phyloP scores from a whole-genome alignment of 129 eudicot species.

The Lonicera japonica region DNA sequence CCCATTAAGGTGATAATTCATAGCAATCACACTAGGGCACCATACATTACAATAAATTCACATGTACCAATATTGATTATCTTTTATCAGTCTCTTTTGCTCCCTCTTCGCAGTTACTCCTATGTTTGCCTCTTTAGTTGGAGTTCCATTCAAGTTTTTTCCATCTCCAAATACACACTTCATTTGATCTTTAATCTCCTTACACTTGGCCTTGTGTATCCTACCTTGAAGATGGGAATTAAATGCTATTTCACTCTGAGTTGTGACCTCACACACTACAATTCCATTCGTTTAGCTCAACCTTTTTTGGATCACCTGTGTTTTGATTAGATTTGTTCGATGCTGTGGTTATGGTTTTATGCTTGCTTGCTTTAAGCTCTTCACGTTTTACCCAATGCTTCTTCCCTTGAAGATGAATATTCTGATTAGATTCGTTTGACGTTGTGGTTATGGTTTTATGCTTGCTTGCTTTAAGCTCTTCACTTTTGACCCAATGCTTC shows the following conservation, averaged over 20 bases:
- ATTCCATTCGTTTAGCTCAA: background rate
- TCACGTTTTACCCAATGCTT: no score
- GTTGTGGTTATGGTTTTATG: no score
- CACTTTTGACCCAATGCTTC: no score
- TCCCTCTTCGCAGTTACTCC: background rate
- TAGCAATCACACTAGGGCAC: background rate
- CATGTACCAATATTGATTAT: background rate
- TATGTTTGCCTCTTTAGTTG: background rate
- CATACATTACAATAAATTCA: background rate
- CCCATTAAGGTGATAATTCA: background rate
- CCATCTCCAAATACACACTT: background rate
- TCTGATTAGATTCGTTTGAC: no score
- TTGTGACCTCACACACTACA: slow-evolving; percentile 3
- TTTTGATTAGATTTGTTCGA: no score
- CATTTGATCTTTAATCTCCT: background rate
- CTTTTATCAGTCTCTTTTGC: background rate
- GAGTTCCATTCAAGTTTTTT: background rate
- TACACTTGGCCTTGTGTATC: slow-evolving; percentile 4
- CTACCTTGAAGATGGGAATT: slow-evolving; percentile 13
- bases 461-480: no score
- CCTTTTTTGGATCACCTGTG: no score
- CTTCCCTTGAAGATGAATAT: no score
- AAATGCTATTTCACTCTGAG: background rate
- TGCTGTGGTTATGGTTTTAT: no score
- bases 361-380: no score